Evolutionary conservation across 805 yeast genomes (phyloP), one percentile per base, ranked within the genome.

Genomic region (Zygosaccharomyces siamensis): DNA sequence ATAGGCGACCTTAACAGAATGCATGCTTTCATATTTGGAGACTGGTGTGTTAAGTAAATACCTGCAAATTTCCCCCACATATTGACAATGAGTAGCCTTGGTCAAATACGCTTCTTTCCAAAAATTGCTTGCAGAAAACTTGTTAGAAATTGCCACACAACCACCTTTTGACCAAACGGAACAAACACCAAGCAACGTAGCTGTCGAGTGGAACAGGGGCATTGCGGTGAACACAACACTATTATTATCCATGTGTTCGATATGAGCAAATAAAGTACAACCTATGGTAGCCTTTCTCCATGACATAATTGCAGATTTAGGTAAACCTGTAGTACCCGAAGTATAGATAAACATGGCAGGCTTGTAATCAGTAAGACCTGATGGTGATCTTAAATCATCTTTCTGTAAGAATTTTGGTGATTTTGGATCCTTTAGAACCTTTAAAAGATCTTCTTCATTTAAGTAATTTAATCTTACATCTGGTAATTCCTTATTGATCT

Each of bases 121-220:
- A 67, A 87, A 89, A 3, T 86, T 79, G 3, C 84, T 75, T 5
- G 92, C 83, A 1, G 95, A 86, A 65, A 92, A 90, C 65, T 86
- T 87, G 54, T 82, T 83, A 24, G 92, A 82, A 21, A 92, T 66
- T 0, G 93, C 86, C 42, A 85, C 79, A 54, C 89, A 79, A 0
- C 85, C 93, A 43, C 96, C 96, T 38, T 69, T 71, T 26, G 77
- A 71, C 42, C 80, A 66, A 0, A 83, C 73, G 0, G 95, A 89
- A 60, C 90, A 74, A 5, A 84, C 80, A 10, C 97, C 97, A 47
- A 90, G 69, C 67, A 89, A 76, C 0, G 96, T 86, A 3, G 97
- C 97, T 0, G 97, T 90, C 0, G 96, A 88, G 66, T 90, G 98
- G 63, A 92, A 90, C 51, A 92, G 72, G 1, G 98, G 98, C 98